phyloP scores from a whole-genome alignment of 163 green algal genomes.

The Chlamydomonas reinhardtii region DNA sequence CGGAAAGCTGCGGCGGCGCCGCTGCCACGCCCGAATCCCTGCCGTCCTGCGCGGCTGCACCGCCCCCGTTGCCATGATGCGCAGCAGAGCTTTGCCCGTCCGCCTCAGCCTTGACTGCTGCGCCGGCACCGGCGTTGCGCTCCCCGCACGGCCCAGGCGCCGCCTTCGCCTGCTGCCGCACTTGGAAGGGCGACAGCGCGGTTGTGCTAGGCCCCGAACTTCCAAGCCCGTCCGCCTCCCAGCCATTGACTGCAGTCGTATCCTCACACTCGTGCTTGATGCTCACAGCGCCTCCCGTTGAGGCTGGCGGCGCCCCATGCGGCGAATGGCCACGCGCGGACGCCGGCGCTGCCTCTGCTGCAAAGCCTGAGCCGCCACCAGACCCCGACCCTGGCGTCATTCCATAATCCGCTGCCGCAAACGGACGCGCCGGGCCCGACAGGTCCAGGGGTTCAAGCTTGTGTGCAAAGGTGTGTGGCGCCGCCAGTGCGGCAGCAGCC shows the following conservation, averaged over 20 bases:
- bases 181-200: not conserved
- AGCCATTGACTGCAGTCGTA: too few relatives aligned
- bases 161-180: not conserved
- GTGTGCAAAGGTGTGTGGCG: not conserved
- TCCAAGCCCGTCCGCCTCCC: too few relatives aligned
- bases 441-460: slow-evolving; percentile 26
- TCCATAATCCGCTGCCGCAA: not conserved
- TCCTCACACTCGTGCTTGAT: too few relatives aligned
- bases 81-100: too few relatives aligned
- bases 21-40: not conserved
- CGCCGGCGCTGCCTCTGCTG: not conserved
- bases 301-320: too few relatives aligned
- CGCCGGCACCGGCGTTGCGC: not conserved
- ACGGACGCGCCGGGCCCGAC: not conserved
- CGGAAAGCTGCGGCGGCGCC: not conserved
- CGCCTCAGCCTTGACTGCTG: not conserved
- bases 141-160: not conserved
- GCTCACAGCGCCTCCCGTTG: too few relatives aligned
- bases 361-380: not conserved
- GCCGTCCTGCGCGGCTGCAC: too few relatives aligned
- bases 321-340: too few relatives aligned
- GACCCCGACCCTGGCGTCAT: not conserved
- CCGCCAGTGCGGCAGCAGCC: too few relatives aligned
- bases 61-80: not conserved
- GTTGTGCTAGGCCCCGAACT: not conserved